Evolutionary conservation across 768 basidiomycete genomes (phyloP).

Genomic region (Amanita phalloides): DNA sequence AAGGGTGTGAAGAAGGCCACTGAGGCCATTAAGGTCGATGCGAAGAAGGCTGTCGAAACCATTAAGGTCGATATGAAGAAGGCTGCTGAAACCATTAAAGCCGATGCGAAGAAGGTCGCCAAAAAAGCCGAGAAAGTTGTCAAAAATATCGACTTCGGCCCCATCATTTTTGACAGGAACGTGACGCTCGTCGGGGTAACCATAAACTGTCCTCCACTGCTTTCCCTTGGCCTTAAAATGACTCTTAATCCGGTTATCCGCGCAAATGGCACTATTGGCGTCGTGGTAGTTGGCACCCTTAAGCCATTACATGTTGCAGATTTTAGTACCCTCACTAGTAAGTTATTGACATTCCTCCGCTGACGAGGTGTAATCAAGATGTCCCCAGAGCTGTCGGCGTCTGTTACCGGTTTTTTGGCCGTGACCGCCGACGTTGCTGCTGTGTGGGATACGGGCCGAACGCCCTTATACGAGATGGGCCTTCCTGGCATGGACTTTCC

Average conservation of each 20-base stretch:
- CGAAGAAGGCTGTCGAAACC: background rate
- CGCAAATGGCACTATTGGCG: conserved; percentile 24
- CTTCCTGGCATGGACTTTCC: background rate
- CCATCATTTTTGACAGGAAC: conserved; percentile 16
- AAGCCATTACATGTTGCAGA: conserved; percentile 29
- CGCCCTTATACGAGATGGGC: background rate
- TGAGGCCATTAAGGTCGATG: background rate
- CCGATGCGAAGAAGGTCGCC: background rate
- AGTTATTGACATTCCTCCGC: background rate
- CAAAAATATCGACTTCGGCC: conserved; percentile 13
- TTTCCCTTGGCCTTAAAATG: conserved; percentile 14
- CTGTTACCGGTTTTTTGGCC: background rate
- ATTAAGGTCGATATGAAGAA: background rate
- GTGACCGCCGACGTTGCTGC: background rate
- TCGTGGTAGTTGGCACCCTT: conserved; percentile 33
- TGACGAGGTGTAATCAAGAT: background rate
- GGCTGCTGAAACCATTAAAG: background rate
- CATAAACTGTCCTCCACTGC: conserved; percentile 17
- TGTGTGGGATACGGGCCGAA: background rate
- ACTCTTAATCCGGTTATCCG: conserved; percentile 22
- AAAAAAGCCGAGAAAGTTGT: conserved; percentile 17
- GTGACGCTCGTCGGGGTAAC: conserved; percentile 21
- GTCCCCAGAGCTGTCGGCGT: background rate
- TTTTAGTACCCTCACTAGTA: conserved; percentile 25
- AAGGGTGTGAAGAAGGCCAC: background rate